Evolutionary conservation across 73 alveolate species (phyloP), one percentile per base, ranked within the genome.

Genomic region (Durusdinium trenchii): DNA sequence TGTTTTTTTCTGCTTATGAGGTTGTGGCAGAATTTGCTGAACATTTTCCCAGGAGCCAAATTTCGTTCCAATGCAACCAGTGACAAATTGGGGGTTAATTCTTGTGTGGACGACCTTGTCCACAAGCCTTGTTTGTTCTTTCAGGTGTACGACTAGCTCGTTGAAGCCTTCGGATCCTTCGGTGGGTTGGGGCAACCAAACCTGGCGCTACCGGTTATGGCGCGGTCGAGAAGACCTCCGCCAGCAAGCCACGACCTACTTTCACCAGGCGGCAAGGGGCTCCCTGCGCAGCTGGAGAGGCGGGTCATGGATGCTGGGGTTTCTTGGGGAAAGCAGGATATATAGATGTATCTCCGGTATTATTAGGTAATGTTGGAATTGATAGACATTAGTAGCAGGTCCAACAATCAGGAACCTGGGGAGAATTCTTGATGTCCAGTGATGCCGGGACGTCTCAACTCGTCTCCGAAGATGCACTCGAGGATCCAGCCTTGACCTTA

Each of bases 191-290:
- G 79, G 79, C 79, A 64, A 64, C 79, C 2, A 10, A 38, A 64
- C 79, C 79, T 30, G 79, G 79, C 79, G 79, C 79, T 42, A 75
- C n/a, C 85, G 50, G 30, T n/a, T 75, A 75, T 36, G 85, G 50
- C 85, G 85, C 51, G 51, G 51, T 38, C 85, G 54, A 38, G 85
- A 75, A 32, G 85, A 75, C 54, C 51, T 9, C 46, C 50, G 85
- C 23, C 12, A 38, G 54, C 20, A n/a, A 38, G 85, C 85, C 57
- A 75, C 14, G 85, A 42, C 57, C 3, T 75, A 38, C 35, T 75
- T 75, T 1, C 51, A 75, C 54, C 51, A 36, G 51, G 54, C 50
- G 85, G 50, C 79, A 64, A 64, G 46, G 79, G 3, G 6, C 3
- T 26, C 79, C 43, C 79, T 64, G 3, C 36, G 79, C 36, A 64